Conservation (phyloP, 2,329 filamentous ascomycete species). For the Saccharata proteae region DNA sequence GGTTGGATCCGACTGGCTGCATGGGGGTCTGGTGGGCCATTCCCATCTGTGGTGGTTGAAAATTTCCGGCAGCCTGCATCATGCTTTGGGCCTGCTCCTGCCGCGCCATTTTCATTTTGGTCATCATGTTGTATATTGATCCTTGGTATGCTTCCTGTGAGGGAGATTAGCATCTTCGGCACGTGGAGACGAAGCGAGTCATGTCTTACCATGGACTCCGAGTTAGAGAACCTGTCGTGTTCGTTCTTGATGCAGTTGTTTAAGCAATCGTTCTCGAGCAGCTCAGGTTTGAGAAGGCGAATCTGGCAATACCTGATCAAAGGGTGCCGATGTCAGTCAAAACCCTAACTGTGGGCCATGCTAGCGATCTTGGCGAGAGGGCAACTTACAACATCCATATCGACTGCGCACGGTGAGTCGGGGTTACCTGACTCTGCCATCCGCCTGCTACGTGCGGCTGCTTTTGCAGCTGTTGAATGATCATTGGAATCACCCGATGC, state of each 20-base stretch:
- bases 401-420: slow-evolving; percentile 2
- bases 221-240: too few species aligned
- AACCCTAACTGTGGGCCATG: too few species aligned
- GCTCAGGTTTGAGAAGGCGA: slow-evolving; percentile 3
- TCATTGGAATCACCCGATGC: too few species aligned
- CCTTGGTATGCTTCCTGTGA: slow-evolving; percentile 3
- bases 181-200: not conserved
- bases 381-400: slow-evolving; percentile 6
- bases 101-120: slow-evolving; percentile 1
- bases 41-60: slow-evolving; percentile 12
- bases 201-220: too few species aligned
- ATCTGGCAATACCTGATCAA: slow-evolving; percentile 4
- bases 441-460: slow-evolving; percentile 2
- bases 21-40: slow-evolving; percentile 24
- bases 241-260: too few species aligned
- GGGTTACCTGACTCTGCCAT: slow-evolving; percentile 1
- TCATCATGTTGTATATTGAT: not conserved
- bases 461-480: slow-evolving; percentile 3
- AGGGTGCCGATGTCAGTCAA: slow-evolving; percentile 1
- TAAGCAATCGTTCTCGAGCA: too few species aligned
- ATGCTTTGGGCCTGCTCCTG: slow-evolving; percentile 5
- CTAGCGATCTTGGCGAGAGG: not conserved
- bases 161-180: not conserved
- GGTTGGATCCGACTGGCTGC: slow-evolving; percentile 24
- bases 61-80: slow-evolving; percentile 6